Base-by-base conservation (phyloP, 805 yeast species). In the Wickerhamiella occidentalis region DNA sequence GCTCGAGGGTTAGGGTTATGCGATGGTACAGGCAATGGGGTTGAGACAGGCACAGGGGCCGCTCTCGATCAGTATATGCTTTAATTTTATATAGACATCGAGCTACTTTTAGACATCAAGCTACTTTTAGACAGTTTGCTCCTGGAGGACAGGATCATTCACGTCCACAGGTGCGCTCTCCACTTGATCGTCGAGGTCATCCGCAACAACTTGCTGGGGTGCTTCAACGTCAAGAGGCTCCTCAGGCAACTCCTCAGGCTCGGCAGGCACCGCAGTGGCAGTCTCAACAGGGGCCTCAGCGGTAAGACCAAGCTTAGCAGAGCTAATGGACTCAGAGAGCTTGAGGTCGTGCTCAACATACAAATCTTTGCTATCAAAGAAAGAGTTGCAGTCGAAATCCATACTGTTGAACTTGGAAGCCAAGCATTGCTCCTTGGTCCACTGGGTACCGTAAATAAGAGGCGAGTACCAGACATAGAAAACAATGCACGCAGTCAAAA, bases 351-450 rank as follows among this genome's bases (percentile, higher is more conserved):
- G 58, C 21, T 45, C 50, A 28, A 48, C 50, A 54, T 66, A 68
- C 12, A 58, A 63, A 12, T 49, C 55, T 15, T 44, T 50, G 18
- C 55, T 50, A 17, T 60, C 66, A 33, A 65, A 59, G 61, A 76
- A 86, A 12, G 71, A 57, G 53, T 68, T 70, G 69, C 99, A 92
- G 61, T 81, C 82, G 62, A 79, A 92, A 72, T 92, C 98, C 98
- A 97, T 92, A 36, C 76, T 71, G 28, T 83, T 55, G 57, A 77
- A 64, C 67, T 78, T 77, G 41, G 88, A 70, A 40, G 72, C 68
- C 51, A 70, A 67, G 68, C 98, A 92, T 52, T 73, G 65, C 25
- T 62, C 64, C 58, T 73, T 73, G 43, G 94, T 82, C 96, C 97
- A 90, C 48, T 77, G 75, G 11, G 75, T 61, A 43, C 84, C 98